Conservation (phyloP, 2,329 filamentous ascomycete genomes). For the Curvularia hawaiiensis region DNA sequence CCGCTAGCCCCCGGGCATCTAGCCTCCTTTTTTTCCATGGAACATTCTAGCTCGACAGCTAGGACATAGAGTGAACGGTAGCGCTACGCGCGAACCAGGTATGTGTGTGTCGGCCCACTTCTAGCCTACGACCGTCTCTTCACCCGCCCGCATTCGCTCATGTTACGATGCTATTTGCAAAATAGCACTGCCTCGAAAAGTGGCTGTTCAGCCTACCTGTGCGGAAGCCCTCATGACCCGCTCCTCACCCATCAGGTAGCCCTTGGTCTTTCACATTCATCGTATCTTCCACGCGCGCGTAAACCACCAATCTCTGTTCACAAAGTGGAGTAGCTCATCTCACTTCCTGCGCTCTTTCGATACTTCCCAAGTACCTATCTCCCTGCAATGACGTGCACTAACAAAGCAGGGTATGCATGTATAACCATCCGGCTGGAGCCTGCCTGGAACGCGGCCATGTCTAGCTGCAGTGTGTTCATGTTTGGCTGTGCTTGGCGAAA, state of each 20-base stretch:
- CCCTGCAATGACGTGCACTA: background rate
- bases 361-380: background rate
- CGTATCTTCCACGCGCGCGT: background rate
- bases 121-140: background rate
- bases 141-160: background rate
- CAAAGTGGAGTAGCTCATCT: background rate
- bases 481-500: too few relatives aligned
- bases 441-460: too few relatives aligned
- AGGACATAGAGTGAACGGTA: background rate
- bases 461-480: too few relatives aligned
- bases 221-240: background rate
- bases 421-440: too few relatives aligned
- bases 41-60: background rate
- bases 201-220: background rate
- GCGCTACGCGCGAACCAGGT: background rate
- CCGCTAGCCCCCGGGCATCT: background rate
- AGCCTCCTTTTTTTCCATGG: background rate
- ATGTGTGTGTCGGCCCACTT: background rate
- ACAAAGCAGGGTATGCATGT: background rate
- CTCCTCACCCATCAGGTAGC: background rate
- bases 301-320: background rate
- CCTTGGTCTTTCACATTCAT: background rate
- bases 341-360: background rate
- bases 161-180: background rate
- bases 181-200: background rate